These are phyloP conservation scores for Ochromonas danica DNA, from an alignment of 108 stramenopile genomes.

Conservation along the genomic window DNA sequence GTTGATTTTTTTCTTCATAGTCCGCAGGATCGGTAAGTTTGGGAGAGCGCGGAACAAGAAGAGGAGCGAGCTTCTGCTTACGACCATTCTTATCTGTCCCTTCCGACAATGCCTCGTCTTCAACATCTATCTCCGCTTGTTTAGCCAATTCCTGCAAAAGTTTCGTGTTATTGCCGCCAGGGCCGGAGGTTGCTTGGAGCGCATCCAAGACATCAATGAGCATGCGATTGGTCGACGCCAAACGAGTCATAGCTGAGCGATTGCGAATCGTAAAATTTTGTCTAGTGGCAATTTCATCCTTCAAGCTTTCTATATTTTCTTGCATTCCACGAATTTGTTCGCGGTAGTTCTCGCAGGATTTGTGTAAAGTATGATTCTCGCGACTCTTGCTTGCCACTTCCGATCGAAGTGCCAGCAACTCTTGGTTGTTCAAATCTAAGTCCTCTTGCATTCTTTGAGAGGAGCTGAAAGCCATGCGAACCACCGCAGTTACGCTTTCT, in stretches of 20 bases:
- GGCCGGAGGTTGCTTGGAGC: background rate
- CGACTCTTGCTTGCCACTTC: background rate
- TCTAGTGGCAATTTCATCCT: background rate
- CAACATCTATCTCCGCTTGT: too few species aligned
- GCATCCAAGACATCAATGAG: constrained; percentile 26
- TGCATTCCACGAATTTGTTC: background rate
- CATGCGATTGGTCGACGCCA: constrained; percentile 20
- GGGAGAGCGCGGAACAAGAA: too few species aligned
- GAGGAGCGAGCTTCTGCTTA: background rate
- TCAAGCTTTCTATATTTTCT: background rate
- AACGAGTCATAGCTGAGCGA: constrained; percentile 2
- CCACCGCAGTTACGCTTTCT: background rate
- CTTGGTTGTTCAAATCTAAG: background rate
- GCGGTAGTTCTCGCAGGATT: constrained; percentile 1
- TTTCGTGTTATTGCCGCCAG: background rate
- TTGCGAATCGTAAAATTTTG: constrained; percentile 27
- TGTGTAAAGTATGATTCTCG: background rate
- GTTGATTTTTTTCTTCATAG: background rate
- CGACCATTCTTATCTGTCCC: background rate
- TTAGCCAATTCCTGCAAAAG: background rate
- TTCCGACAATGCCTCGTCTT: background rate
- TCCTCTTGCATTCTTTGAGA: constrained; percentile 19
- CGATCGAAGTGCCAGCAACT: background rate
- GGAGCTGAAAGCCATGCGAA: background rate
- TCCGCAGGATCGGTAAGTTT: background rate